phyloP scores from a whole-genome alignment of 2,329 filamentous ascomycete species.

The Alternaria panax region DNA sequence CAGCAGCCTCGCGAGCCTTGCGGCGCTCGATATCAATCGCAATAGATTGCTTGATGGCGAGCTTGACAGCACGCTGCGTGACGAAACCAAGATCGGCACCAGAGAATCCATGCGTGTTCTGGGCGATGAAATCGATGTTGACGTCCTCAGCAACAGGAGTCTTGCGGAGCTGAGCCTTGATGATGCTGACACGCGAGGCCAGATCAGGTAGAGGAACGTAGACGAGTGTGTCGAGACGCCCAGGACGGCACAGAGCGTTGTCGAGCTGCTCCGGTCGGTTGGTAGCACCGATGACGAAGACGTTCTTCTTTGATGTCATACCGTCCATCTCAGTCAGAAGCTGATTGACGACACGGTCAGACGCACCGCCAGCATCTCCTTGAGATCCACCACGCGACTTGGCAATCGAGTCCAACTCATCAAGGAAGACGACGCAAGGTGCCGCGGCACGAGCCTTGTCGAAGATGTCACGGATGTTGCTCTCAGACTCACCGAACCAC shows the following conservation, averaged over 20 bases:
- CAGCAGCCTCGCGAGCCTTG: slow-evolving; percentile 84
- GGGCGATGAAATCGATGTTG: slow-evolving; percentile 88
- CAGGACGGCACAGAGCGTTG: slow-evolving; percentile 95
- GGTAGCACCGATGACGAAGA: slow-evolving; percentile 98
- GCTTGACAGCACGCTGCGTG: slow-evolving; percentile 97
- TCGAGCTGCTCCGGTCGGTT: slow-evolving; percentile 99
- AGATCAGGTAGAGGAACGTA: slow-evolving; percentile 98
- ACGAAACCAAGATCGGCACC: slow-evolving; percentile 99
- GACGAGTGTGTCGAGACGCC: slow-evolving; percentile 97
- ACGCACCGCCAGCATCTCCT: slow-evolving; percentile 96
- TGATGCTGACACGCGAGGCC: slow-evolving; percentile 84
- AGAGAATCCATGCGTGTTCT: slow-evolving; percentile 98
- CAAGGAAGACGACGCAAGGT: slow-evolving; percentile 97
- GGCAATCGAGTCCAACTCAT: slow-evolving; percentile 98
- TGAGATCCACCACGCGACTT: slow-evolving; percentile 98
- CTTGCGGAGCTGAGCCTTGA: slow-evolving; percentile 97
- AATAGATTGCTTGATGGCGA: slow-evolving; percentile 98
- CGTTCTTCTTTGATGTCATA: slow-evolving; percentile 99
- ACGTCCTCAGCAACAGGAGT: slow-evolving; percentile 89
- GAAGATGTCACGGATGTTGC: slow-evolving; percentile 99
- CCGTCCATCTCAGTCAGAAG: slow-evolving; percentile 99
- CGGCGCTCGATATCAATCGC: slow-evolving; percentile 83
- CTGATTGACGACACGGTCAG: slow-evolving; percentile 99
- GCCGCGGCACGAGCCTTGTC: slow-evolving; percentile 98
- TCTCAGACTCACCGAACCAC: slow-evolving; percentile 99